Evolutionary conservation across 495 filamentous ascomycete genomes (phyloP), one percentile per base, ranked within the genome.

Genomic region (Coniosporium apollinis): DNA sequence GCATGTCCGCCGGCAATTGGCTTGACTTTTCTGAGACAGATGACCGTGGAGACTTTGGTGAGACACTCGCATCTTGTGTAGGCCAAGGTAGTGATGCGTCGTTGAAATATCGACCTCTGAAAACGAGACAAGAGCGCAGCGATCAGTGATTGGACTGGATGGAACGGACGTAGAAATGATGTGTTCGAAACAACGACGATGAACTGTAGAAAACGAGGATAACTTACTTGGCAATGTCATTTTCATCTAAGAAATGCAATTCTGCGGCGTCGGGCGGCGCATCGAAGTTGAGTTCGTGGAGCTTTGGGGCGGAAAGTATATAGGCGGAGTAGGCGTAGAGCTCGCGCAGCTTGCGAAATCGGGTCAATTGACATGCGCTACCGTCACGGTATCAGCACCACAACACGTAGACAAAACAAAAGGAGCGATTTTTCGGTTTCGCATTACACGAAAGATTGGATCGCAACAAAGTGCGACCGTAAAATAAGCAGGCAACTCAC

Each of bases 271-370:
- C 52, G 49, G 59, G 59, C 40, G 63, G 65, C 40, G 63, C 58
- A 47, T 79, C 70, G 48, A 59, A 59, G 31, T 64, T 44, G 39
- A 60, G n/a, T n/a, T 57, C 55, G 57, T 54, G 44, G 72, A 73
- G 56, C 61, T 38, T 42, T 50, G 42, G 33, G 43, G 49, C 30
- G 34, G 38, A 26, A 38, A 41, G 34, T 36, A 51, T 28, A 33
- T 58, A 62, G 43, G 65, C 56, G 48, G 69, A 62, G n/a, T n/a
- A n/a, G 38, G 66, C 59, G 62, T 76, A 86, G 47, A 92, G 69
- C 61, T 83, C 78, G 47, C 71, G 74, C 51, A 92, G 62, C 60
- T 86, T 86, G 55, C 78, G 74, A 67, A 84, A 82, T 50, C 80
- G 77, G 61, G 76, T 78, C 60, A 57, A 59, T 62, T 73, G 66